Evolutionary conservation across 345 rosid genomes (phyloP).

Genomic region (Limnanthes douglasii): DNA sequence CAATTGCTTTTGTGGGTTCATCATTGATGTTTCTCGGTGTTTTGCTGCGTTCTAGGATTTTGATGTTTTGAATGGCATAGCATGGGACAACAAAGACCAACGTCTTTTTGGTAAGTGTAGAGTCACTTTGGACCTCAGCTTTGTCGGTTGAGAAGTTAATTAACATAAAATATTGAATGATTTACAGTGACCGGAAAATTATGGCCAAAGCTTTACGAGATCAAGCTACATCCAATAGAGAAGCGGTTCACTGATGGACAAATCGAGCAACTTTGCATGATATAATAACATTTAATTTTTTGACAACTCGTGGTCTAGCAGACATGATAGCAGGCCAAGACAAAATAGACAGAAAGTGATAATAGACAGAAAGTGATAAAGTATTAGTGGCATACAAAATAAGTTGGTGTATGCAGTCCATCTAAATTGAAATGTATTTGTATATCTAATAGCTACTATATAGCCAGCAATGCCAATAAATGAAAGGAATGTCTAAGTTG

Average conservation of each 20-base stretch:
- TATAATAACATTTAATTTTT: constrained; percentile 8
- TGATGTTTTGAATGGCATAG: constrained; percentile 73
- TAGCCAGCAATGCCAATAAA: too few relatives aligned
- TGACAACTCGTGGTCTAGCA: too few relatives aligned
- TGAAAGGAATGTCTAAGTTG: too few relatives aligned
- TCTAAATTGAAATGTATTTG: too few relatives aligned
- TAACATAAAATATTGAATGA: constrained; percentile 6
- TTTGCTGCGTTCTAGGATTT: constrained; percentile 19
- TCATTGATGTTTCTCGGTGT: too few relatives aligned
- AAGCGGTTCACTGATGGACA: constrained; percentile 5
- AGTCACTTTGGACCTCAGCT: constrained; percentile 11
- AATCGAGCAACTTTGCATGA: constrained; percentile 35
- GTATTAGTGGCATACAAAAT: too few relatives aligned
- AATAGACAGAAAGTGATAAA: too few relatives aligned
- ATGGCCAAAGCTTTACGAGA: constrained; percentile 83
- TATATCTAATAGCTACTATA: too few relatives aligned
- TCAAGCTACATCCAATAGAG: constrained; percentile 33
- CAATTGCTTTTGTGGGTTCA: too few relatives aligned
- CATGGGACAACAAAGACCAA: constrained; percentile 38
- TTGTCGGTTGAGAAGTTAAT: background rate
- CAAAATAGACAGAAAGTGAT: too few relatives aligned
- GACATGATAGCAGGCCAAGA: too few relatives aligned
- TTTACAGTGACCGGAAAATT: constrained; percentile 74
- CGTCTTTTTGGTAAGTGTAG: constrained; percentile 51
- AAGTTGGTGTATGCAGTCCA: too few relatives aligned